Evolutionary conservation across 352 stramenopile genomes (phyloP).

Genomic region (Phytopythium vexans): DNA sequence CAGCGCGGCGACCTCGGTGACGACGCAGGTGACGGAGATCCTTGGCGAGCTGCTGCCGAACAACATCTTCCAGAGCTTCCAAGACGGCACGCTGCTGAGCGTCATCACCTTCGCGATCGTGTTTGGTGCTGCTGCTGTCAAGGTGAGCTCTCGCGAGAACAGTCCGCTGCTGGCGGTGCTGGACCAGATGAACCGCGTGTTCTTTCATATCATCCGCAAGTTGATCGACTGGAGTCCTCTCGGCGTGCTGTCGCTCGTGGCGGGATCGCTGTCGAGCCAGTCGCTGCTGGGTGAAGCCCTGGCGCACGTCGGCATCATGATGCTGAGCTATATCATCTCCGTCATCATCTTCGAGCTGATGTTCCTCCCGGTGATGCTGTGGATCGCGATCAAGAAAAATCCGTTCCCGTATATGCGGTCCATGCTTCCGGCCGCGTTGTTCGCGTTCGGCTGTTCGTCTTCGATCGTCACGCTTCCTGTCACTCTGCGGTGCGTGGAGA

Average conservation of each 20-base stretch:
- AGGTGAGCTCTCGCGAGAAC: slow-evolving; percentile 42
- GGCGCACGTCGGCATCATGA: slow-evolving; percentile 50
- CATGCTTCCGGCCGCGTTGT: slow-evolving; percentile 58
- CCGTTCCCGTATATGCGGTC: slow-evolving; percentile 54
- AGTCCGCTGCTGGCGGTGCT: slow-evolving; percentile 55
- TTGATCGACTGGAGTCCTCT: slow-evolving; percentile 64
- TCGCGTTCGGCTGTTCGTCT: slow-evolving; percentile 62
- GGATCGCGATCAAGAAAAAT: slow-evolving; percentile 36
- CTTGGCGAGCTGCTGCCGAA: slow-evolving; percentile 9
- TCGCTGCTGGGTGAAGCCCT: slow-evolving; percentile 34
- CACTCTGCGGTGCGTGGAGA: slow-evolving; percentile 60
- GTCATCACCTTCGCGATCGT: slow-evolving; percentile 15
- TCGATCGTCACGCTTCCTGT: slow-evolving; percentile 64
- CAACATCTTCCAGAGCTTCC: slow-evolving; percentile 21
- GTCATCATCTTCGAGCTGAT: slow-evolving; percentile 49
- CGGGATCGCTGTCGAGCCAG: slow-evolving; percentile 48
- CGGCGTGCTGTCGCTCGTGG: slow-evolving; percentile 63
- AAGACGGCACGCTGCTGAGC: slow-evolving; percentile 11
- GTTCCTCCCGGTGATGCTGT: slow-evolving; percentile 57
- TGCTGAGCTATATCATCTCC: slow-evolving; percentile 46
- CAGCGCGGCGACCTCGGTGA: slow-evolving; percentile 1
- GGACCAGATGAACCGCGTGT: slow-evolving; percentile 53
- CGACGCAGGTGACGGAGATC: slow-evolving; percentile 11
- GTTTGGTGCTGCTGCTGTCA: slow-evolving; percentile 21
- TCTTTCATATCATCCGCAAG: slow-evolving; percentile 59